These are phyloP conservation scores for Chlorella sp. DNA, from an alignment of 139 green algal species.

Conservation along the genomic window DNA sequence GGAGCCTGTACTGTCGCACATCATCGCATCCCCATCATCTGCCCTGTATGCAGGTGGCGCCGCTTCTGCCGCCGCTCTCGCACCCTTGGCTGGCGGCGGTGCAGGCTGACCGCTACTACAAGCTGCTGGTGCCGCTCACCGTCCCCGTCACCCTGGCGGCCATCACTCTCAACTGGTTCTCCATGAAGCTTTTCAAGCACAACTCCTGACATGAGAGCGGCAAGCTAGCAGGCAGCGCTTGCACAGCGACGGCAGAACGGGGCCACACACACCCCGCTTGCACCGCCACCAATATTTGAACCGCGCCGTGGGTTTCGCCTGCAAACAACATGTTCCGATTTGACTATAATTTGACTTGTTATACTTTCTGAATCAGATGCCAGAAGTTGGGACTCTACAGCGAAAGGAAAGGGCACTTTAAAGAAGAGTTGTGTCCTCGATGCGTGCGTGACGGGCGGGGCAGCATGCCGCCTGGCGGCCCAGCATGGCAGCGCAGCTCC, in stretches of 20 bases:
- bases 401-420: too few relatives aligned
- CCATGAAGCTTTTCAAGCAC: slow-evolving; percentile 62
- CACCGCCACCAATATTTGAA: not conserved
- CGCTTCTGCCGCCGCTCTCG: not conserved
- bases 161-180: slow-evolving; percentile 53
- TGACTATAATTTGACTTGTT: too few relatives aligned
- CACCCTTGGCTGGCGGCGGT: slow-evolving; percentile 13
- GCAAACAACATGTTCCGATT: too few relatives aligned
- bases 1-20: not conserved
- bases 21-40: not conserved
- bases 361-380: too few relatives aligned
- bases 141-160: slow-evolving; percentile 50
- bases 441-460: too few relatives aligned
- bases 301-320: not conserved
- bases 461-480: too few relatives aligned
- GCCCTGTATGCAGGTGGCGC: slow-evolving; percentile 22
- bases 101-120: slow-evolving; percentile 45
- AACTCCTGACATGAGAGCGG: slow-evolving; percentile 35
- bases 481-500: too few relatives aligned
- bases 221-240: not conserved
- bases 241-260: not conserved
- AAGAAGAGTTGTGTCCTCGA: too few relatives aligned
- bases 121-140: slow-evolving; percentile 42
- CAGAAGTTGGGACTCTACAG: too few relatives aligned
- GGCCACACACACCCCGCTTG: not conserved